Conservation (phyloP, 1,284 basidiomycete species). For the Apiotrichum montevideense region DNA sequence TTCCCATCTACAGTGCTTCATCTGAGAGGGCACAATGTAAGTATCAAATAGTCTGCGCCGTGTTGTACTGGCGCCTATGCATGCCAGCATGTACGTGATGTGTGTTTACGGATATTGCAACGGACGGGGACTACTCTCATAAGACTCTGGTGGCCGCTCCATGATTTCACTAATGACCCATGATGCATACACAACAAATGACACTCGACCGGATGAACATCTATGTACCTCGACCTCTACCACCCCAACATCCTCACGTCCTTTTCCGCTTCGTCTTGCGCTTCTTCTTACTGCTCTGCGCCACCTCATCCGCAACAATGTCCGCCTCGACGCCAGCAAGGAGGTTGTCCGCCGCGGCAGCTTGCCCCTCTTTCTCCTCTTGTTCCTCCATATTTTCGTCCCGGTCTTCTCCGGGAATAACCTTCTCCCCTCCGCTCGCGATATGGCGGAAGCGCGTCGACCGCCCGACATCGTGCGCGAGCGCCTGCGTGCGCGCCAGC, state of each 20-base stretch:
- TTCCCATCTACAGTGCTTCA: neutral
- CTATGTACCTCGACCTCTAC: no score
- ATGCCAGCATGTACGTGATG: neutral
- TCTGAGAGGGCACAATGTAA: neutral
- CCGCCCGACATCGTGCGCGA: neutral
- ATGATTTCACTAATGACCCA: no score
- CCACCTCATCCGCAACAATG: slow-evolving; percentile 7
- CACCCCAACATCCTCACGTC: no score
- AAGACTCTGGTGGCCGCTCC: no score
- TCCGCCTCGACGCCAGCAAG: slow-evolving; percentile 18
- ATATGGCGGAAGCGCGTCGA: slow-evolving; percentile 27
- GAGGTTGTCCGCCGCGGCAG: neutral
- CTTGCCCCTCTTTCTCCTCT: no score
- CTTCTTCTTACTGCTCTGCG: neutral
- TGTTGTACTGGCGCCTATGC: slow-evolving; percentile 3
- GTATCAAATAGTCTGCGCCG: neutral
- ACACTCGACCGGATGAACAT: no score
- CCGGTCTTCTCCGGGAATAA: slow-evolving; percentile 14
- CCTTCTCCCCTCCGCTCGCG: slow-evolving; percentile 16
- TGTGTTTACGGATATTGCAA: no score
- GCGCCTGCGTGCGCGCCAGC: slow-evolving; percentile 17
- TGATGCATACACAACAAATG: no score
- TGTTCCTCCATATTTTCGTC: neutral
- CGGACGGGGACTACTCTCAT: no score
- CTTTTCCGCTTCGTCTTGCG: neutral